These are phyloP conservation scores for Candida suzukii DNA, from an alignment of 805 yeast genomes.

Conservation along the genomic window DNA sequence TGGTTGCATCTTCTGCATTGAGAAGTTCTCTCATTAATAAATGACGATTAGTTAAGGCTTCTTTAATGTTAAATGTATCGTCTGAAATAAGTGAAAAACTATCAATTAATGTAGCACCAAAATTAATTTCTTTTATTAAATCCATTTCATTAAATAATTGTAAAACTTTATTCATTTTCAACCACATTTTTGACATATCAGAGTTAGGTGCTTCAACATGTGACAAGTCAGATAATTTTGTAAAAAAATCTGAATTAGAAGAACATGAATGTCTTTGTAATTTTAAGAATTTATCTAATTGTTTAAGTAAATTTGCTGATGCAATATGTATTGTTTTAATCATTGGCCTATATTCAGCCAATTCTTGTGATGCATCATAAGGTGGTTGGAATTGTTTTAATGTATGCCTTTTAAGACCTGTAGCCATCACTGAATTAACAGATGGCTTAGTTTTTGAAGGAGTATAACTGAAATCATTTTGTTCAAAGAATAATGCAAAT, in stretches of 20 bases:
- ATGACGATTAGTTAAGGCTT: slow-evolving; percentile 88
- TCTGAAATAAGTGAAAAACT: slow-evolving; percentile 54
- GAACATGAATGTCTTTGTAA: slow-evolving; percentile 47
- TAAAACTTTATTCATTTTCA: slow-evolving; percentile 61
- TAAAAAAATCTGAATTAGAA: slow-evolving; percentile 36
- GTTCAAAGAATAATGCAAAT: slow-evolving; percentile 58
- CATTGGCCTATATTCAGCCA: slow-evolving; percentile 81
- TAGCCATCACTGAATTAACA: slow-evolving; percentile 47
- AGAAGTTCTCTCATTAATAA: slow-evolving; percentile 82
- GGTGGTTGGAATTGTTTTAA: slow-evolving; percentile 90
- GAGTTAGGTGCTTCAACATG: slow-evolving; percentile 38
- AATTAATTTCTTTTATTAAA: slow-evolving; percentile 62
- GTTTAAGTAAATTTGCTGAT: slow-evolving; percentile 46
- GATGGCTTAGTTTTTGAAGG: slow-evolving; percentile 33
- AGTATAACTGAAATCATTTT: slow-evolving; percentile 29
- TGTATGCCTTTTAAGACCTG: slow-evolving; percentile 84
- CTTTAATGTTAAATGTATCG: slow-evolving; percentile 85
- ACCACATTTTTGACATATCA: slow-evolving; percentile 77
- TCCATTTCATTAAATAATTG: slow-evolving; percentile 71
- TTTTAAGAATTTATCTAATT: slow-evolving; percentile 49
- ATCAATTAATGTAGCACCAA: slow-evolving; percentile 72
- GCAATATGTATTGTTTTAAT: slow-evolving; percentile 67
- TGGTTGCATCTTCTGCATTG: slow-evolving; percentile 71
- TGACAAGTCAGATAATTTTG: slow-evolving; percentile 32
- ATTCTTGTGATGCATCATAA: slow-evolving; percentile 73